Evolutionary conservation across 192 early-diverging fungal genomes (phyloP).

Genomic region (Rhizophlyctis rosea): DNA sequence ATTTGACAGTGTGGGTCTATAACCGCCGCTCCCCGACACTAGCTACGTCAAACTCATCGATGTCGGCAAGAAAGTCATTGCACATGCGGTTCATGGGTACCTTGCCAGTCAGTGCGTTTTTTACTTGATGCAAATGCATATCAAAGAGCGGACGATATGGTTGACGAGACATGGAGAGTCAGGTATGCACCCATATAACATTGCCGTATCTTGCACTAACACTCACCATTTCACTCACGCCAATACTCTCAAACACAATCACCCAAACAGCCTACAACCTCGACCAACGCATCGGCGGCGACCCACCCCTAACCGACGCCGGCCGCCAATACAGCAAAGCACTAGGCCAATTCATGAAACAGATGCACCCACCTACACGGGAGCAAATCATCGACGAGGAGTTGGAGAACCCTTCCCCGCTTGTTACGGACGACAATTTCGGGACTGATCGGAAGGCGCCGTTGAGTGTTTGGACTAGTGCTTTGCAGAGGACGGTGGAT

Average conservation of each 20-base stretch:
- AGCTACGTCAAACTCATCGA: constrained; percentile 96
- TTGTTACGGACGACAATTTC: constrained; percentile 26
- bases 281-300: constrained; percentile 81
- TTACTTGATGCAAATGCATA: constrained; percentile 97
- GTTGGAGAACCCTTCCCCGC: neutral
- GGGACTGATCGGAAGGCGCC: constrained; percentile 10
- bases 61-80: constrained; percentile 93
- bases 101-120: constrained; percentile 91
- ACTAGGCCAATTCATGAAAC: constrained; percentile 71
- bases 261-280: constrained; percentile 73
- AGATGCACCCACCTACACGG: constrained; percentile 17
- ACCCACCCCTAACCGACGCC: constrained; percentile 68
- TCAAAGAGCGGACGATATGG: constrained; percentile 78
- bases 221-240: neutral
- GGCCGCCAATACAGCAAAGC: constrained; percentile 74
- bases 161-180: constrained; percentile 91
- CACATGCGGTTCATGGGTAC: constrained; percentile 92
- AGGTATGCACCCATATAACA: no score
- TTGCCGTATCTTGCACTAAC: neutral
- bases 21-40: constrained; percentile 2
- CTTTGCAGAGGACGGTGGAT: constrained; percentile 77
- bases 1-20: neutral
- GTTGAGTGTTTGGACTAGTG: constrained; percentile 81
- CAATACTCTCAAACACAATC: neutral
- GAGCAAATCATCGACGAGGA: neutral